Evolutionary conservation across 2,329 filamentous ascomycete genomes (phyloP), one percentile per base, ranked within the genome.

Genomic region (Coleophoma crateriformis): DNA sequence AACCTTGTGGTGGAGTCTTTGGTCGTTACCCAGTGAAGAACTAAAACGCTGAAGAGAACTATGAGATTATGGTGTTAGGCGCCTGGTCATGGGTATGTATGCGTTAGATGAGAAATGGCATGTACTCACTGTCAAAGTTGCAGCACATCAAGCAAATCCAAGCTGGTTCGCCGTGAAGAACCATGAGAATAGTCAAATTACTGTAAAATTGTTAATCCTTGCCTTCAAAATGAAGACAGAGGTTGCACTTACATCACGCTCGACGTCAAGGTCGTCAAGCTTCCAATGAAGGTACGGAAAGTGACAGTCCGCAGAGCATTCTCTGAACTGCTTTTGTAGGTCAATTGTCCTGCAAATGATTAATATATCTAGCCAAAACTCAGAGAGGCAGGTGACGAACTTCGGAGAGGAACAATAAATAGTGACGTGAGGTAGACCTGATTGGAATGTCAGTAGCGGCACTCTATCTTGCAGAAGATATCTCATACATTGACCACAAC

Each of bases 71-170:
- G 17, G 8, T 27, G 12, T 38, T 38, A 38, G 35, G 4, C 12
- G 33, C 17, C 42, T 17, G 5, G 15, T 32, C 3, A 27, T 22
- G 33, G 39, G 32, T 7, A 10, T 17, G 32, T 7, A 10, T 17
- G 12, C 13, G 19, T 17, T 45, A 7, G 43, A 40, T 19, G 35
- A 37, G 45, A 5, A 33, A 14, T 49, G 34, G 33, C 66, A 7
- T 44, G 19, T 11, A 34, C 74, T 58, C 64, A 81, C 78, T 73
- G 61, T 84, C 81, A 53, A 72, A 72, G 57, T 82, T 84, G 59
- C 81, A 84, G 58, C 78, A 79, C 67, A 81, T 78, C n/a, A 84
- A 70, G 55, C 79, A 84, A 5, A 84, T 71, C 79, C 81, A 84
- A 8, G 76, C 80, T 2, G 76, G 79, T 59, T 84, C 80, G 22